Conservation (phyloP, 495 filamentous ascomycete species). For the Coniosporium apollinis region DNA sequence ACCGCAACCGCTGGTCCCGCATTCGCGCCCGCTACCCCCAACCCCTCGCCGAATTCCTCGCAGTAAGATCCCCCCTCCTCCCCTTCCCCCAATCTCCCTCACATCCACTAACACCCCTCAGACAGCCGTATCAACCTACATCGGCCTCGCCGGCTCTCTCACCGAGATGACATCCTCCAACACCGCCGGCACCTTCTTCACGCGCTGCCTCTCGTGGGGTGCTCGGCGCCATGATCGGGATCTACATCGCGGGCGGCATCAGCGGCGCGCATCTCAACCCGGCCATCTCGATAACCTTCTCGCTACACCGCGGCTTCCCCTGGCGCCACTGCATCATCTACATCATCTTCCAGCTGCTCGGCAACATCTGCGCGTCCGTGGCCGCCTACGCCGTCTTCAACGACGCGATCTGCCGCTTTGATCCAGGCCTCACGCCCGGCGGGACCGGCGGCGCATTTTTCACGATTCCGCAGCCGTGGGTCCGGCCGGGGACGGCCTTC, state of each 20-base stretch:
- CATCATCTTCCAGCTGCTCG: constrained; percentile 34
- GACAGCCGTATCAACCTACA: too few relatives aligned
- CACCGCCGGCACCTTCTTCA: too few relatives aligned
- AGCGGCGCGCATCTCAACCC: constrained; percentile 9
- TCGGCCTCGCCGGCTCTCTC: too few relatives aligned
- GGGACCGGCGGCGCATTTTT: constrained; percentile 23
- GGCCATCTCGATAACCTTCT: constrained; percentile 2
- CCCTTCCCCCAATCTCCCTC: too few relatives aligned
- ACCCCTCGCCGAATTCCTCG: too few relatives aligned
- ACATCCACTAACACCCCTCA: too few relatives aligned
- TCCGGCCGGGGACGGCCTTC: constrained; percentile 30
- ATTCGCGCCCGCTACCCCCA: too few relatives aligned
- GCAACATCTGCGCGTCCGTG: constrained; percentile 35
- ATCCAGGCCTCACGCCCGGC: constrained; percentile 16
- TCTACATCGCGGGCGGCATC: constrained; percentile 27
- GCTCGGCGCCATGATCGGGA: constrained; percentile 38
- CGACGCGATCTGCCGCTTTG: constrained; percentile 26
- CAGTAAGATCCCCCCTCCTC: too few relatives aligned
- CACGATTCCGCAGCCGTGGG: too few relatives aligned
- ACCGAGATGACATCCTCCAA: too few relatives aligned
- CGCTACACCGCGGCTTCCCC: constrained; percentile 7
- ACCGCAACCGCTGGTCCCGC: too few relatives aligned
- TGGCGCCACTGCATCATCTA: constrained; percentile 33
- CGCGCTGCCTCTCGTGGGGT: too few relatives aligned
- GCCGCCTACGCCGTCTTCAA: constrained; percentile 38